Conservation (phyloP, 2,329 filamentous ascomycete genomes). For the Microsporum audouinii region DNA sequence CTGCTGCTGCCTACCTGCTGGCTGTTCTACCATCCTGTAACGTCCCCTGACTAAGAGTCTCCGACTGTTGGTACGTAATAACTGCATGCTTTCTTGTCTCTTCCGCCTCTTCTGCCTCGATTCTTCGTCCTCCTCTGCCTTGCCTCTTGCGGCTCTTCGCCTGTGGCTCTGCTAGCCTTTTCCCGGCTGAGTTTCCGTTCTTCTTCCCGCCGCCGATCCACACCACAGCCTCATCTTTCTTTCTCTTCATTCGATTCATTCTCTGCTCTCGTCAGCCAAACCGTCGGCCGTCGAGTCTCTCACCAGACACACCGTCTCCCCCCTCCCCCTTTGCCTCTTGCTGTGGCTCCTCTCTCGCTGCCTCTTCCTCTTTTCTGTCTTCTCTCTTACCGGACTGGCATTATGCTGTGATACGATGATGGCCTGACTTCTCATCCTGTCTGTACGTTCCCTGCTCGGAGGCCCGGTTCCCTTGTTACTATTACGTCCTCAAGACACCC, state of each 20-base stretch:
- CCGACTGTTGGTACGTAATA: too few species aligned
- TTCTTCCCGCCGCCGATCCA: slow-evolving; percentile 7
- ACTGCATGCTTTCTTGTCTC: not conserved
- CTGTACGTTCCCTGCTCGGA: not conserved
- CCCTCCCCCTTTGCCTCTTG: not conserved
- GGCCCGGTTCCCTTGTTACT: not conserved
- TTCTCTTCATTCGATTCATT: not conserved
- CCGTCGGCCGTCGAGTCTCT: not conserved
- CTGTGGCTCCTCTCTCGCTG: not conserved
- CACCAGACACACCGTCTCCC: not conserved
- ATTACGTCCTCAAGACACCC: not conserved
- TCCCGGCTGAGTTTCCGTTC: slow-evolving; percentile 4
- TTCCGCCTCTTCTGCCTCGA: not conserved
- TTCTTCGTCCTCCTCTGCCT: not conserved
- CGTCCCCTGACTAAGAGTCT: too few species aligned
- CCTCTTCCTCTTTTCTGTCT: not conserved
- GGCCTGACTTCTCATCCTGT: not conserved
- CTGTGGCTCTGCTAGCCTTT: slow-evolving; percentile 5
- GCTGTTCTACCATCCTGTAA: too few species aligned
- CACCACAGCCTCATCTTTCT: slow-evolving; percentile 8
- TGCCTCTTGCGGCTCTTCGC: not conserved
- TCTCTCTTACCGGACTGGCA: not conserved
- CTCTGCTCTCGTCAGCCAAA: not conserved
- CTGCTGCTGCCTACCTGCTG: too few species aligned
- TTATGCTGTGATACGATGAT: not conserved